phyloP scores from a whole-genome alignment of 2,329 filamentous ascomycete genomes.

The Zelopaecilomyces penicillatus region DNA sequence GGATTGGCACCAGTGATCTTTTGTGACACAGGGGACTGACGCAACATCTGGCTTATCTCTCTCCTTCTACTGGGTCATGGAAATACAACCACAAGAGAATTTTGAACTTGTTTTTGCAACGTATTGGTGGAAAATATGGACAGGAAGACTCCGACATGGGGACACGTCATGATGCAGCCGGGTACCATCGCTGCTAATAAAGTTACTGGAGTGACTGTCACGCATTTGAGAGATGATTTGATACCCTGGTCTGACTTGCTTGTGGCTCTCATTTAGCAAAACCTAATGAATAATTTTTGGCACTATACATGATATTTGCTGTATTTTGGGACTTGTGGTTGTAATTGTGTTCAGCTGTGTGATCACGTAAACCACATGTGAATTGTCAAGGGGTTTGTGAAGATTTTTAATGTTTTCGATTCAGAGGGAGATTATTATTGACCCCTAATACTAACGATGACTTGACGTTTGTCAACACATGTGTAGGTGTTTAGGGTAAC shows the following conservation, averaged over 20 bases:
- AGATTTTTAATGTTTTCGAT: too few relatives aligned
- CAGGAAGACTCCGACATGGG: conserved; percentile 1
- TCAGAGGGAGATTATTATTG: too few relatives aligned
- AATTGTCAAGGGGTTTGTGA: too few relatives aligned
- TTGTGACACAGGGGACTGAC: conserved; percentile 21
- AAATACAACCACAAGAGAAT: conserved; percentile 17
- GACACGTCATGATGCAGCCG: conserved; percentile 3
- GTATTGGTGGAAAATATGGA: conserved; percentile 1
- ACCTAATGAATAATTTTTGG: conserved; percentile 20
- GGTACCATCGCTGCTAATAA: too few relatives aligned
- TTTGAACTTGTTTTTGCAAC: conserved; percentile 10
- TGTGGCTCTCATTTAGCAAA: conserved; percentile 22
- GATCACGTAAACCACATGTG: too few relatives aligned
- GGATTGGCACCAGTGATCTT: conserved; percentile 18
- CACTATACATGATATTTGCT: neutral
- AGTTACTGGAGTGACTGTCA: conserved; percentile 4
- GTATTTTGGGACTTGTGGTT: neutral
- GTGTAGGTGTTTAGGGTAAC: too few relatives aligned
- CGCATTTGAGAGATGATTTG: conserved; percentile 15
- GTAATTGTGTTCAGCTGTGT: neutral
- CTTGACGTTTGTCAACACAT: too few relatives aligned
- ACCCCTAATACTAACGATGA: too few relatives aligned
- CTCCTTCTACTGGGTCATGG: conserved; percentile 26
- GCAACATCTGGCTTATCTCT: conserved; percentile 26
- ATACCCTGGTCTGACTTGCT: conserved; percentile 17